Base-by-base conservation (phyloP, 495 filamentous ascomycete species). In the Trichoderma asperelloides region DNA sequence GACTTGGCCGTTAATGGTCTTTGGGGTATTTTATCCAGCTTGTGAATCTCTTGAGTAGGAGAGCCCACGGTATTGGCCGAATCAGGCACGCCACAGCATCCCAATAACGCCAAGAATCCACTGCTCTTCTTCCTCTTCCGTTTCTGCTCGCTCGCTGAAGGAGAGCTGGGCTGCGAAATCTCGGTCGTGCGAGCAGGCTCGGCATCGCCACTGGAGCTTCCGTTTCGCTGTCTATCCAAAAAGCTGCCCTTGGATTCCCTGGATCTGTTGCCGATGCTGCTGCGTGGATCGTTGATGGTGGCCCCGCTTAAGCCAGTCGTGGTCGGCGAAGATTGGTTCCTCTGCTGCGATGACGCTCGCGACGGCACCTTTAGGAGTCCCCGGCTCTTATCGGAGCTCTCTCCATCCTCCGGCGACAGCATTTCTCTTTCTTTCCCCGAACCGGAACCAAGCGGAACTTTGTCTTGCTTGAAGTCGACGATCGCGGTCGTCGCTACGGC, bases 31-130 rank as follows among this genome's bases (percentile, higher is more conserved):
- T 79, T 84, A 15, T 82, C 78, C 18, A 86, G 74, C 72, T 87
- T 88, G 78, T 93, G 93, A 27, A 89, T 74, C 55, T 80, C 73
- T 55, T 90, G 90, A 47, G 87, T 85, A 65, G n/a, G n/a, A n/a
- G 78, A 76, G 67, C 86, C 87, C 47, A 87, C 79, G 3, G 85
- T 78, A 66, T 88, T 85, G n/a, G 84, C 85, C 60, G 85, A 77
- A 67, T 87, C 84, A 47, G 87, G 82, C 33, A 88, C 85, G 37
- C 87, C 87, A 75, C 92, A 97, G 80, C 93, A 97, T 64, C 84
- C 88, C 63, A 97, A 79, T 66, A 95, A 87, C 30, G 90, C 82
- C 25, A 96, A 78, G 45, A 97, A 78, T 12, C 80, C 76, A 64
- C 86, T 82, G 64, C 78, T 80, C 75, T 85, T 86, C 78, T 89